A percentile compares a stretch with the other conserved stretches of the same genome.
These are phyloP conservation scores for Wickerhamiella cacticola DNA, from an alignment of 805 yeast species.

Conservation along the genomic window DNA sequence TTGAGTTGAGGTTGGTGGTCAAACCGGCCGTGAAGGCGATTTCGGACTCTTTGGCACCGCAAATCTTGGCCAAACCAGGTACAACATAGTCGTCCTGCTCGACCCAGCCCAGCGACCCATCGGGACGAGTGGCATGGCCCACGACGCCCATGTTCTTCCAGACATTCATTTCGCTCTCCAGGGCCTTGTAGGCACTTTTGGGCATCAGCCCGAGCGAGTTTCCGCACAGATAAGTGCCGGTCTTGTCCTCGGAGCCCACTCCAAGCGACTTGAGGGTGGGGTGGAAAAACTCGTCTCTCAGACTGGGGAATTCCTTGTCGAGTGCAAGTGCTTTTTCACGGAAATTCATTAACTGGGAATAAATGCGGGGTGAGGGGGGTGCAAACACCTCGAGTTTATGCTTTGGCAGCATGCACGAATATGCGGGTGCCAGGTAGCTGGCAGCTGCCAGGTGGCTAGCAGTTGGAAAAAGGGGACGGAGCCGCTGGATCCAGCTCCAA, in stretches of 20 bases:
- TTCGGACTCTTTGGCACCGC: constrained; percentile 52
- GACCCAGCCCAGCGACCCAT: constrained; percentile 57
- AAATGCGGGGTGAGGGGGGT: neutral
- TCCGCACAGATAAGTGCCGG: constrained; percentile 65
- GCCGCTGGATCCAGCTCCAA: too few relatives aligned
- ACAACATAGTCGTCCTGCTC: constrained; percentile 69
- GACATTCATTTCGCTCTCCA: constrained; percentile 59
- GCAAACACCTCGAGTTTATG: constrained; percentile 6
- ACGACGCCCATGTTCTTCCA: constrained; percentile 78
- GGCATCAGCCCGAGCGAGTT: constrained; percentile 95
- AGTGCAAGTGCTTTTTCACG: constrained; percentile 22
- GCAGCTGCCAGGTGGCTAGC: too few relatives aligned
- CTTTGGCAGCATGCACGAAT: neutral
- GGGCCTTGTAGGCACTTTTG: constrained; percentile 40
- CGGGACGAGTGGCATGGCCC: constrained; percentile 48
- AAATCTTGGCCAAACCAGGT: constrained; percentile 55
- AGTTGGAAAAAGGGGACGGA: neutral
- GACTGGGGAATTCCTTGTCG: constrained; percentile 34
- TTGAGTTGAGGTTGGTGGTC: constrained; percentile 67
- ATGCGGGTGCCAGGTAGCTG: neutral
- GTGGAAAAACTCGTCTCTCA: constrained; percentile 40
- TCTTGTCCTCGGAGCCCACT: constrained; percentile 23
- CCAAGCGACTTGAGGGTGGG: constrained; percentile 62
- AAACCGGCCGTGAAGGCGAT: constrained; percentile 82
- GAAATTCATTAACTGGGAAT: neutral